Evolutionary conservation across 768 basidiomycete genomes (phyloP).

Genomic region (Lactarius akahatsu): DNA sequence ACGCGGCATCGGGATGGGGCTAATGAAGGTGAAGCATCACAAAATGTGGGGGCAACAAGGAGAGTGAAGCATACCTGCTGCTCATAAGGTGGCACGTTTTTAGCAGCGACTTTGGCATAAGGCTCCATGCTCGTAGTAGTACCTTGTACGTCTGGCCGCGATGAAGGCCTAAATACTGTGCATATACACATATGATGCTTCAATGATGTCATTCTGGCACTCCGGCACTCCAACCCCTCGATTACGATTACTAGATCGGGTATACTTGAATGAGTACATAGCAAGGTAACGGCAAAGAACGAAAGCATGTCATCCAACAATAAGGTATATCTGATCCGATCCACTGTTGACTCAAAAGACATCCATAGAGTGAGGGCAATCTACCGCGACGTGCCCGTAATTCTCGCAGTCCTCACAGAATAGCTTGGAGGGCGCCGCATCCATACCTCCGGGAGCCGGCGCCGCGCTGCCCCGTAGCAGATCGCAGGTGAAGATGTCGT

Average conservation of each 20-base stretch:
- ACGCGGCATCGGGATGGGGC: slow-evolving; percentile 63
- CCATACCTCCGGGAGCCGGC: slow-evolving; percentile 33
- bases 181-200: background rate
- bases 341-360: slow-evolving; percentile 50
- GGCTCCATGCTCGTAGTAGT: background rate
- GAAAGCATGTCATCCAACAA: slow-evolving; percentile 13
- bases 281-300: background rate
- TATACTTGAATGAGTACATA: slow-evolving; percentile 12
- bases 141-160: background rate
- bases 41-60: slow-evolving; percentile 16
- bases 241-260: slow-evolving; percentile 13
- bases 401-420: slow-evolving; percentile 87
- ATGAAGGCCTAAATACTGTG: background rate
- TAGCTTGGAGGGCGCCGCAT: slow-evolving; percentile 23
- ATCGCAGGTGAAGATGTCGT: slow-evolving; percentile 84
- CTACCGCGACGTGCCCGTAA: slow-evolving; percentile 67
- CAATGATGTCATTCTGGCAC: slow-evolving; percentile 10
- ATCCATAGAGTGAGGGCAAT: slow-evolving; percentile 85
- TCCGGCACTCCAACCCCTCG: background rate
- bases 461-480: slow-evolving; percentile 58
- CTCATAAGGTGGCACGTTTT: slow-evolving; percentile 1
- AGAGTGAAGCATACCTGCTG: slow-evolving; percentile 1
- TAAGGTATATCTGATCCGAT: slow-evolving; percentile 14
- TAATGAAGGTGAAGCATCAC: slow-evolving; percentile 29
- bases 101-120: slow-evolving; percentile 13